Base-by-base conservation (phyloP, 1,139 yeast species). In the Yamadazyma kanchanaburiensis region DNA sequence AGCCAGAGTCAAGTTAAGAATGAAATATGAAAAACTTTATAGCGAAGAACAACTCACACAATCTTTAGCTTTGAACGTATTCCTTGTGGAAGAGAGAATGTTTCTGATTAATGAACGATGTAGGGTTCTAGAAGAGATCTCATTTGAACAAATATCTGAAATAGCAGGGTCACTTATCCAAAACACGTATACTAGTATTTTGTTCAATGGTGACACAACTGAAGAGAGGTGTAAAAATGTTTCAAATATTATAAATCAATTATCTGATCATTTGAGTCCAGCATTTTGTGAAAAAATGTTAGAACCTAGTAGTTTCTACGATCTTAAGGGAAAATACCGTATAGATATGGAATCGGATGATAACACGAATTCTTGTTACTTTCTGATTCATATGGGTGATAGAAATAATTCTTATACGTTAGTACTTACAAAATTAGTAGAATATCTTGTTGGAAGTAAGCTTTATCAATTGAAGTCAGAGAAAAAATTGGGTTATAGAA, bases 331-430 rank as follows among this genome's bases (percentile, higher is more conserved):
- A 4, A 42, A 37, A 16, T 17, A 20, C 10, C 24, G 26, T n/a
- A 30, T 31, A 3, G 28, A 25, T 11, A 26, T 34, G 12, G 7
- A 9, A 6, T n/a, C 24, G 4, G 13, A 14, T 4, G 25, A 21
- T 9, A 20, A 18, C 8, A 35, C 31, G 13, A 34, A 25, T 12
- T 38, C 31, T 17, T 40, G 43, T 26, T 36, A 35, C 26, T 34
- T 64, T 40, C 80, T 71, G 42, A 50, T 78, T 20, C 84, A 80
- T 49, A 55, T 78, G 1, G 85, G 85, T 0, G 30, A 39, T 3
- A 54, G 80, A 32, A 47, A 51, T 2, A 63, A 68, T 40, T 22
- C 34, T 0, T 33, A 39, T 10, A 42, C 48, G 2, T 49, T 64
- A 27, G 50, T 74, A 0, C 35, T 76, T 31, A 64, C 78, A 0